Percentiles rank a stretch among this genome's conserved stretches.
Conservation (phyloP, 2,329 filamentous ascomycete species). For the Trichoderma koningiopsis region DNA sequence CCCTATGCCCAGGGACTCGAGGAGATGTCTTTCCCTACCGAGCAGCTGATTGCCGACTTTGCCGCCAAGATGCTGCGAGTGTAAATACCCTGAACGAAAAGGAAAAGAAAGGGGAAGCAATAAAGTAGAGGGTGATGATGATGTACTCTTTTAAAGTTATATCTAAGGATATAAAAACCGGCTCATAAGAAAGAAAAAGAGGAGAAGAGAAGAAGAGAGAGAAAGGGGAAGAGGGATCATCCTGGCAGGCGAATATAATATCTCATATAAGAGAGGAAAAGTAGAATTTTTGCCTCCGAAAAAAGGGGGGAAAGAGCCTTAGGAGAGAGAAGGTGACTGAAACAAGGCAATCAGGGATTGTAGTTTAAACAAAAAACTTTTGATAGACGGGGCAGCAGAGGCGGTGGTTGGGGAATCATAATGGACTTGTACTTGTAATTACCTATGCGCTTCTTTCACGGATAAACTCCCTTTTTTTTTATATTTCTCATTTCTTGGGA, state of each 20-base stretch:
- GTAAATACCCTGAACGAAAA: slow-evolving; percentile 47
- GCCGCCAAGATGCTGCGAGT: slow-evolving; percentile 85
- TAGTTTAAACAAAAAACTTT: slow-evolving; percentile 32
- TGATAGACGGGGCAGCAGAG: slow-evolving; percentile 40
- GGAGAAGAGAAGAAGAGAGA: not conserved
- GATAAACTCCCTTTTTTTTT: slow-evolving; percentile 38
- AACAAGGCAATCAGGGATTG: slow-evolving; percentile 26
- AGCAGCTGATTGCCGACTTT: slow-evolving; percentile 83
- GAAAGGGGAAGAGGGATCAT: not conserved
- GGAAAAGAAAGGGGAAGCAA: not conserved
- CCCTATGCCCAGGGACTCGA: slow-evolving; percentile 93
- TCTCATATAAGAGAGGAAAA: not conserved
- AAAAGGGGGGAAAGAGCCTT: slow-evolving; percentile 12
- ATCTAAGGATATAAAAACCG: not conserved
- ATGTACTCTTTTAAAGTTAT: not conserved
- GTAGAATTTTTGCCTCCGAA: not conserved
- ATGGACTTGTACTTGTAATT: slow-evolving; percentile 45
- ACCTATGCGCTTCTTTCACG: slow-evolving; percentile 43
- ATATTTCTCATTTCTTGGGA: not conserved
- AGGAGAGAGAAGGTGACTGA: not conserved
- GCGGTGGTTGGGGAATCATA: slow-evolving; percentile 32
- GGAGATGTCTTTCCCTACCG: slow-evolving; percentile 92
- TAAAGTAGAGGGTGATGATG: not conserved
- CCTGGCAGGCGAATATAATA: slow-evolving; percentile 14
- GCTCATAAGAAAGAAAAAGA: not conserved